Conservation (phyloP, 768 basidiomycete species). For the Rhodotorula sphaerocarpa region DNA sequence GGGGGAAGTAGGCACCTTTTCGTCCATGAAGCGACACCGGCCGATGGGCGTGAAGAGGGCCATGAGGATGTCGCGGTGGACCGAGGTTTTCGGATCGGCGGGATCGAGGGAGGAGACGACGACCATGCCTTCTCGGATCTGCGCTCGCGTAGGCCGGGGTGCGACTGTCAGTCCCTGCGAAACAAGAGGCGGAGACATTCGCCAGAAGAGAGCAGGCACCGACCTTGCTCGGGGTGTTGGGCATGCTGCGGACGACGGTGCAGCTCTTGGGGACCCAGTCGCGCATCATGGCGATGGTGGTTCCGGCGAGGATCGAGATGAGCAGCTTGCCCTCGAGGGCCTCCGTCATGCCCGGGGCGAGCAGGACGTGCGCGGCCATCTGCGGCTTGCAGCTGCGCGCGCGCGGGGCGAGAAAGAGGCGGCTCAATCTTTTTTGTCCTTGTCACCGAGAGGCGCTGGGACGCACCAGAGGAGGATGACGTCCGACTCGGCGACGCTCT, state of each 20-base stretch:
- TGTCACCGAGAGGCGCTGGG: not conserved
- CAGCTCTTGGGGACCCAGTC: conserved; percentile 68
- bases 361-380: conserved; percentile 64
- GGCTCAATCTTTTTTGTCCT: too few species aligned
- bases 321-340: conserved; percentile 82
- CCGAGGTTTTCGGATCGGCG: conserved; percentile 49
- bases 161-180: not conserved
- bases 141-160: not conserved
- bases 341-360: conserved; percentile 64
- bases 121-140: conserved; percentile 99
- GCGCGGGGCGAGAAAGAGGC: not conserved
- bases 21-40: conserved; percentile 87
- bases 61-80: conserved; percentile 64
- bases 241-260: conserved; percentile 89
- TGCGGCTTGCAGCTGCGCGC: conserved; percentile 81
- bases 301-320: conserved; percentile 95
- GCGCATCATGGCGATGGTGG: conserved; percentile 72
- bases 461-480: conserved; percentile 80
- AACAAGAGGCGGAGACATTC: too few species aligned
- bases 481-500: conserved; percentile 64
- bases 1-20: conserved; percentile 51
- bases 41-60: conserved; percentile 97
- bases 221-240: conserved; percentile 94
- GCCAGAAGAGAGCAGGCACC: conserved; percentile 39
- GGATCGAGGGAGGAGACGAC: conserved; percentile 67